A percentile compares a stretch with the other conserved stretches of the same genome.
Conservation (phyloP, 2,329 filamentous ascomycete species). For the Cordyceps cicadae region DNA sequence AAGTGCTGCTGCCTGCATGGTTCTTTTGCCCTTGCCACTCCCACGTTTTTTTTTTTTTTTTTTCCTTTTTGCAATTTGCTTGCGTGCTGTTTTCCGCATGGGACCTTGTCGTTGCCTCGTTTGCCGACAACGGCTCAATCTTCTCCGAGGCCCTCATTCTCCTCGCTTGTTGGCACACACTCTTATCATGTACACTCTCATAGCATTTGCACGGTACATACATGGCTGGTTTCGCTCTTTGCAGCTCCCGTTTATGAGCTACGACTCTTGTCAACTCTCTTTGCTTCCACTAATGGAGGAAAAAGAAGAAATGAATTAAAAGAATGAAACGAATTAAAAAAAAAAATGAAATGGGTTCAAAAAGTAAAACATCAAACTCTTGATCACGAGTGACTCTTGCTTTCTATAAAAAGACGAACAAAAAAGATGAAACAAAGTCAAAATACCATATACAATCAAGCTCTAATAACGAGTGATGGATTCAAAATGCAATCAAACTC, state of each 20-base stretch:
- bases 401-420: background rate
- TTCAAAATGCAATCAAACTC: background rate
- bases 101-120: background rate
- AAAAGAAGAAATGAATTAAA: background rate
- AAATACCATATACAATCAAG: background rate
- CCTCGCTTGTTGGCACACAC: background rate
- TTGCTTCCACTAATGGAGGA: background rate
- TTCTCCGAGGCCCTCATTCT: background rate
- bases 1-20: background rate
- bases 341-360: background rate
- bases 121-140: background rate
- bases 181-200: background rate
- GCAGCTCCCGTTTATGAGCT: background rate
- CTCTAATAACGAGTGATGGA: too few relatives aligned
- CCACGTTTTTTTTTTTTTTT: too few relatives aligned
- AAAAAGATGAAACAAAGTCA: background rate
- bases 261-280: background rate
- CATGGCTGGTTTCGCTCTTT: background rate
- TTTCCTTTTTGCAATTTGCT: too few relatives aligned
- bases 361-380: background rate
- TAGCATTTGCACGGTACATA: conserved; percentile 9
- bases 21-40: background rate
- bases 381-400: background rate
- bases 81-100: too few relatives aligned
- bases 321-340: background rate